Base-by-base conservation (phyloP, 345 rosid genomes). In the Fremontodendron californicum region DNA sequence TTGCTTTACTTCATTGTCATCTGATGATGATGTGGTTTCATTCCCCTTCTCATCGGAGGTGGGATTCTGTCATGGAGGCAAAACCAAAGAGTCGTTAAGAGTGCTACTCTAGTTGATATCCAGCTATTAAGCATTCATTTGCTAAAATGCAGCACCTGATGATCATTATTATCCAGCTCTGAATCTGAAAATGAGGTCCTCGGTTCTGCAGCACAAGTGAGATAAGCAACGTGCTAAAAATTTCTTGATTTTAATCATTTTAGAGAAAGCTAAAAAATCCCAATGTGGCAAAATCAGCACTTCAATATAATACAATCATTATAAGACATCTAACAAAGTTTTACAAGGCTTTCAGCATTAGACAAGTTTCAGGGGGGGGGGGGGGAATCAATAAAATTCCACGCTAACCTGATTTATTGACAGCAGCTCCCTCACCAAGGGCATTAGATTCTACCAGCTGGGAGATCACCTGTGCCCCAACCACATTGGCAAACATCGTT, bases 401-500 rank as follows among this genome's bases (percentile, higher is more conserved):
- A 27, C 27, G 75, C 85, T 54, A 66, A 89, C 92, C 96, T 76
- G 88, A 75, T 57, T 74, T 82, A 43, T 58, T 67, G 40, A 58
- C 78, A 37, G 81, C 54, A 3, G 69, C 78, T 63, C 31, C 70
- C 77, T 63, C 79, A 39, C 43, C 12, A 64, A 67, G 80, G 64
- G 86, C 70, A 72, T 80, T 83, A 54, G 82, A 77, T 72, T 81
- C 77, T 77, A 61, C 83, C 80, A 83, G 77, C 84, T 93, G 96
- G 33, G 99, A 90, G 66, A 93, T 91, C 68, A 93, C 87, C 83
- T 96, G 96, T n/a, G 93, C 89, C 61, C 97, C 99, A 68, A 96
- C 96, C 79, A 93, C 89, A 88, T 93, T 85, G 12, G 89, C 99
- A 78, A 96, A 96, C 87, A 96, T 88, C 57, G 93, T 88, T 75